phyloP scores from a whole-genome alignment of 2,329 filamentous ascomycete genomes.

The Phialophora tarda region DNA sequence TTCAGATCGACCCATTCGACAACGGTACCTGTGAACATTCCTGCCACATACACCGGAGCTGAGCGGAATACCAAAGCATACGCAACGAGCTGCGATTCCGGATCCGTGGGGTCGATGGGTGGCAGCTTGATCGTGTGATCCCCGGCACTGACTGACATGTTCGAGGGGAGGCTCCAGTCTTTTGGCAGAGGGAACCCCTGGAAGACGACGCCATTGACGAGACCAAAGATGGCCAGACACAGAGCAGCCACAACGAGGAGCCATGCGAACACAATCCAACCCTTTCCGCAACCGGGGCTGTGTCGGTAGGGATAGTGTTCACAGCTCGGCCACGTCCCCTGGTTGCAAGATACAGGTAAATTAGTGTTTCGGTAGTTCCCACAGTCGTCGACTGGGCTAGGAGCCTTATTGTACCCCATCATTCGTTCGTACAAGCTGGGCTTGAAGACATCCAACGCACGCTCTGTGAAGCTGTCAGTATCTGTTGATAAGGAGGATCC shows the following conservation, averaged over 20 bases:
- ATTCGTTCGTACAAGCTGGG: conserved; percentile 13
- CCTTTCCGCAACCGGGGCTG: conserved; percentile 22
- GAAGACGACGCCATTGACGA: conserved; percentile 13
- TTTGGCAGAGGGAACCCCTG: conserved; percentile 14
- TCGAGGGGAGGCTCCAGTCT: conserved; percentile 10
- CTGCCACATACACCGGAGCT: conserved; percentile 18
- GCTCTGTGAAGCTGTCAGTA: conserved; percentile 14
- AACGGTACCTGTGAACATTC: conserved; percentile 16
- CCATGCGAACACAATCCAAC: conserved; percentile 14
- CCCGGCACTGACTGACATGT: conserved; percentile 11
- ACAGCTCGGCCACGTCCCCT: conserved; percentile 17
- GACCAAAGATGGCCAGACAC: conserved; percentile 8
- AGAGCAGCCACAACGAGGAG: conserved; percentile 7
- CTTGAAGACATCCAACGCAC: not conserved
- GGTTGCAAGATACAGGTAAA: conserved; percentile 5
- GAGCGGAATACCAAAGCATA: conserved; percentile 21
- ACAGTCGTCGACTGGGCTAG: conserved; percentile 15
- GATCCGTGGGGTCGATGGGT: conserved; percentile 42
- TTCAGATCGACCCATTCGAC: conserved; percentile 22
- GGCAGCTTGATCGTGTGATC: conserved; percentile 7
- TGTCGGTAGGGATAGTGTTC: conserved; percentile 24
- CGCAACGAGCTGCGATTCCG: conserved; percentile 42
- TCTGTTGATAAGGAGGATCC: not conserved
- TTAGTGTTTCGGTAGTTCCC: not conserved
- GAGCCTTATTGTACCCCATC: not conserved